Base-by-base conservation (phyloP, 306 rosid genomes). In the Medicago arabica region DNA sequence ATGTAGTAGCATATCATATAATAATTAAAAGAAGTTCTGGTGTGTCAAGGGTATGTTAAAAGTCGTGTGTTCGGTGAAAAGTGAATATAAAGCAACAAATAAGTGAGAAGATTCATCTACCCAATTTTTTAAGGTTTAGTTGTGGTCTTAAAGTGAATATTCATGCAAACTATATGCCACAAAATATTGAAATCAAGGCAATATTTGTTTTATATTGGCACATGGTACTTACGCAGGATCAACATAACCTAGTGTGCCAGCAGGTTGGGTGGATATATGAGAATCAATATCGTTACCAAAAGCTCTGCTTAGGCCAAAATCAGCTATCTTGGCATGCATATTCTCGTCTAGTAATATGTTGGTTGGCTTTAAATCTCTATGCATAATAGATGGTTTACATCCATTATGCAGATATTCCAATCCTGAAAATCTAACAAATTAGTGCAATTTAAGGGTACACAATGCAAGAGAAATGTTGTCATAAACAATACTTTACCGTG, bases 281-380 rank as follows among this genome's bases (percentile, higher is more conserved):
- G 87, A 23, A 58, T 72, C 83, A 4, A 16, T 69, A 14, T 81
- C 83, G 4, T 40, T 39, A 0, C 49, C 49, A 43, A 84, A 83
- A 64, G 53, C 39, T 80, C 78, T 87, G 12, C 84, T 82, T 0
- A 87, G 41, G 2, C 95, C 88, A 57, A 89, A 89, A 72, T 87
- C 86, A 44, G 81, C 72, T 7, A 86, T 75, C 66, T 84, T 84
- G 18, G 89, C 88, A 39, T 75, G 84, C 72, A 81, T 61, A 1
- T 62, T 53, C 0, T 71, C 80, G 8, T 76, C 78, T 15, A 89
- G 44, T 74, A 89, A 66, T 38, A 89, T 89, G 79, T 89, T 87
- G 12, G 94, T 7, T 10, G 88, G 23, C 54, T 86, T 90, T 65
- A 90, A 68, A 73, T 86, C 86, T 78, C 87, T 87, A 12, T 89